Conservation (phyloP, 140 eudicot genomes). For the Senecio squalidus region DNA sequence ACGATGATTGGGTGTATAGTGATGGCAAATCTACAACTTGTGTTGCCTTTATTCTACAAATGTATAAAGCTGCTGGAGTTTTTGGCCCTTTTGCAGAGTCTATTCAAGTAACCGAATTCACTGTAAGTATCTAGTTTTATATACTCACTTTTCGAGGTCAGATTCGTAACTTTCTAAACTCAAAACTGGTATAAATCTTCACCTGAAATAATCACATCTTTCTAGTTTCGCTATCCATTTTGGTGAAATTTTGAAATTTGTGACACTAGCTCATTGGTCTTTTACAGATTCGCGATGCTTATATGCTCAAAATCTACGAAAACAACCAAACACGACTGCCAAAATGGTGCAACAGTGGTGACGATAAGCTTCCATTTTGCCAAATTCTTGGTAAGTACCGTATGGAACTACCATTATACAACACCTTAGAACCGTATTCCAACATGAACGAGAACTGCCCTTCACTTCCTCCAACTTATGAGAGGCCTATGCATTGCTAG, state of each 20-base stretch:
- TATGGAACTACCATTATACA: slow-evolving; percentile 85
- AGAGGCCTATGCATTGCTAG: slow-evolving; percentile 81
- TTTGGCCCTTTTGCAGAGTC: slow-evolving; percentile 68
- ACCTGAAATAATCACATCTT: not conserved
- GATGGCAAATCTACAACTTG: slow-evolving; percentile 99
- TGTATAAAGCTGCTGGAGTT: slow-evolving; percentile 94
- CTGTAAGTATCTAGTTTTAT: slow-evolving; percentile 48
- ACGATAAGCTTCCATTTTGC: slow-evolving; percentile 65
- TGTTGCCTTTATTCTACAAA: slow-evolving; percentile 87
- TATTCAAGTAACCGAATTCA: slow-evolving; percentile 96
- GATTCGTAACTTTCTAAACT: not conserved
- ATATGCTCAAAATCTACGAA: slow-evolving; percentile 86
- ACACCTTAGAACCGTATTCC: slow-evolving; percentile 86
- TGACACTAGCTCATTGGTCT: not conserved
- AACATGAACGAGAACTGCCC: slow-evolving; percentile 97
- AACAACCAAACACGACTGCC: slow-evolving; percentile 76
- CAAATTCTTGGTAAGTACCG: slow-evolving; percentile 95
- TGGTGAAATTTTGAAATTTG: not conserved
- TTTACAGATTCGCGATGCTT: slow-evolving; percentile 89
- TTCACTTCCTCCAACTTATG: slow-evolving; percentile 85
- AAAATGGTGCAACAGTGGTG: slow-evolving; percentile 79
- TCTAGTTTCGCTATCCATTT: not conserved
- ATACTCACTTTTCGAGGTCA: not conserved
- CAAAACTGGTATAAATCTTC: not conserved
- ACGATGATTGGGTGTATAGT: slow-evolving; percentile 98